phyloP scores from a whole-genome alignment of 345 rosid genomes.

The Salix udensis region DNA sequence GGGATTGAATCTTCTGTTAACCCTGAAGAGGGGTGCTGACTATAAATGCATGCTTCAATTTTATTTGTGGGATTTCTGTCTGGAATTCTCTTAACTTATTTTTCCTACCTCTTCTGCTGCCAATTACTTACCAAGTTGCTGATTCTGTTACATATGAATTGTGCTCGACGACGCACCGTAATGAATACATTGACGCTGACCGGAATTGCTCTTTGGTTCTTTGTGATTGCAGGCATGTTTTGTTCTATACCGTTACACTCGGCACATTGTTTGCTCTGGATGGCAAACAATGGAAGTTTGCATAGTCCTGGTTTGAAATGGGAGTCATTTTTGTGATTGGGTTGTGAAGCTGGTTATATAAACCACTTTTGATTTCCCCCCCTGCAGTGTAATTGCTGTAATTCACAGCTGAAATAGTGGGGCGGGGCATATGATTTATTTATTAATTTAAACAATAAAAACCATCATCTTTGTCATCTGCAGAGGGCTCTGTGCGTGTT shows the following conservation, averaged over 20 bases:
- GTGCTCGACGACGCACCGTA: too few species aligned
- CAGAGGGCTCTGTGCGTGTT: constrained; percentile 10
- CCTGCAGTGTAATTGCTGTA: neutral
- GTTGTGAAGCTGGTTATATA: constrained; percentile 1
- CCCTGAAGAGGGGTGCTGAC: neutral
- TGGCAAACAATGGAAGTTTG: constrained; percentile 25
- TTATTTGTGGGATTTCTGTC: neutral
- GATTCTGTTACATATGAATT: neutral
- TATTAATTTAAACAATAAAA: constrained; percentile 11
- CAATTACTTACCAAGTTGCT: neutral
- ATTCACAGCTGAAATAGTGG: constrained; percentile 8
- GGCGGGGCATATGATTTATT: constrained; percentile 17
- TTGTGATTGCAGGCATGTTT: constrained; percentile 29
- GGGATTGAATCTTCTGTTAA: neutral
- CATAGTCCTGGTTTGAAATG: constrained; percentile 4
- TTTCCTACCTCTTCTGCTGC: neutral
- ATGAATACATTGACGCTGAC: neutral
- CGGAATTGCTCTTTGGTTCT: neutral
- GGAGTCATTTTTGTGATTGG: constrained; percentile 10
- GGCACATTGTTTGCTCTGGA: constrained; percentile 27
- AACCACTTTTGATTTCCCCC: neutral
- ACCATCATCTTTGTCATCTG: neutral
- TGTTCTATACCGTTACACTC: constrained; percentile 1
- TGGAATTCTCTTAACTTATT: neutral
- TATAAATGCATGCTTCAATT: neutral